Conservation (phyloP, 768 basidiomycete species). For the Trametes cingulata region DNA sequence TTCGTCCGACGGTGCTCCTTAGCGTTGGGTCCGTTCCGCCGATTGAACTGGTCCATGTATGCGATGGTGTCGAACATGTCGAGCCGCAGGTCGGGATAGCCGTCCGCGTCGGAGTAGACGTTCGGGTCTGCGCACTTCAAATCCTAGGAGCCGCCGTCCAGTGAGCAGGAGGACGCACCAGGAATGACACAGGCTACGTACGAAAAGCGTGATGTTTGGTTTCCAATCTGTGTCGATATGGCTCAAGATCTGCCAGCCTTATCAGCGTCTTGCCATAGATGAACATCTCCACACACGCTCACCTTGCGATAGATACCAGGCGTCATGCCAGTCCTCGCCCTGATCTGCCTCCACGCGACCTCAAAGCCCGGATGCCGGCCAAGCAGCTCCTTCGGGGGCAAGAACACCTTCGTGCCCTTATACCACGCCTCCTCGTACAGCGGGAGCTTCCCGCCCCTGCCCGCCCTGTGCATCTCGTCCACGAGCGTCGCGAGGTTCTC, state of each 20-base stretch:
- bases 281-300: too few relatives aligned
- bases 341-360: constrained; percentile 8
- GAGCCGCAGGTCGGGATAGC: not conserved
- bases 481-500: not conserved
- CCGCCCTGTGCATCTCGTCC: not conserved
- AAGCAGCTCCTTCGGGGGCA: constrained; percentile 30
- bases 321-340: not conserved
- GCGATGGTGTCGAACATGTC: not conserved
- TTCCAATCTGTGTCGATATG: constrained; percentile 10
- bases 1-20: not conserved
- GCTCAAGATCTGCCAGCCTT: not conserved
- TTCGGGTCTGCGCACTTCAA: not conserved
- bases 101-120: not conserved
- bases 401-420: constrained; percentile 21
- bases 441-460: not conserved
- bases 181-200: not conserved
- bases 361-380: constrained; percentile 29
- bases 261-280: too few relatives aligned
- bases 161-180: too few relatives aligned
- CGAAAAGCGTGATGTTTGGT: constrained; percentile 17
- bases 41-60: not conserved
- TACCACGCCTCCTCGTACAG: constrained; percentile 29
- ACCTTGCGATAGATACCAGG: not conserved
- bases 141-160: not conserved
- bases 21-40: not conserved